Base-by-base conservation (phyloP, 352 stramenopile genomes). In the Phytophthora pini region DNA sequence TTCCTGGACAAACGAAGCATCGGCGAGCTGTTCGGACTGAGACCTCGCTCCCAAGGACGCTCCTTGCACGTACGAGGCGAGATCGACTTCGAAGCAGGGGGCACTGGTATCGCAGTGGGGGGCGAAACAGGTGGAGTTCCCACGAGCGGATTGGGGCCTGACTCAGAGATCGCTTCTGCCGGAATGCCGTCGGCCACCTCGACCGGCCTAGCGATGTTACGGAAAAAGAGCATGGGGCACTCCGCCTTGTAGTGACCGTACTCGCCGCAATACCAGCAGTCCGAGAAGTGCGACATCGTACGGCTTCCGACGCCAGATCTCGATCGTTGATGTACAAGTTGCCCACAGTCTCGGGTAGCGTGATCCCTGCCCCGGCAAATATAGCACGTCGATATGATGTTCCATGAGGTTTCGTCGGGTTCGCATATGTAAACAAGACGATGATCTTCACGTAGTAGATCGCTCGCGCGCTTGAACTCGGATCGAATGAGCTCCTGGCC, bases 221-320 rank as follows among this genome's bases (percentile, higher is more conserved):
- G 78, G 51, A 87, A 88, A 17, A 76, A 83, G 17, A 87, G 76
- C 73, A 92, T 85, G 17, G 85, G 86, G 46, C 83, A 94, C 57
- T 83, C 73, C 17, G 78, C 76, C 66, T 94, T 94, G 58, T 87
- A 87, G 56, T 94, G 86, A 0, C 84, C 83, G 17, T 78, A 71
- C 38, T 84, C 79, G 5, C 86, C 86, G 41, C 86, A 94, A 49
- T 94, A 94, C 86, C 86, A 94, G 65, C 86, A 94, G 32, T 92
- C 82, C 1, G 71, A 70, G 17, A 84, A 57, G 8, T 70, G 57
- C 11, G 70, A 57, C 22, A 67, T 41, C 13, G 63, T 49, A 44
- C 54, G 69, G 11, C 56, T 72, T n/a, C 49, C 39, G 9, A 27
- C 20, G n/a, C 54, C 45, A 17, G 39, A 8, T 32, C 40, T 46